A percentile compares a stretch with the other conserved stretches of the same genome.
Conservation (phyloP, 768 basidiomycete species). For the Sistotremastrum suecicum region DNA sequence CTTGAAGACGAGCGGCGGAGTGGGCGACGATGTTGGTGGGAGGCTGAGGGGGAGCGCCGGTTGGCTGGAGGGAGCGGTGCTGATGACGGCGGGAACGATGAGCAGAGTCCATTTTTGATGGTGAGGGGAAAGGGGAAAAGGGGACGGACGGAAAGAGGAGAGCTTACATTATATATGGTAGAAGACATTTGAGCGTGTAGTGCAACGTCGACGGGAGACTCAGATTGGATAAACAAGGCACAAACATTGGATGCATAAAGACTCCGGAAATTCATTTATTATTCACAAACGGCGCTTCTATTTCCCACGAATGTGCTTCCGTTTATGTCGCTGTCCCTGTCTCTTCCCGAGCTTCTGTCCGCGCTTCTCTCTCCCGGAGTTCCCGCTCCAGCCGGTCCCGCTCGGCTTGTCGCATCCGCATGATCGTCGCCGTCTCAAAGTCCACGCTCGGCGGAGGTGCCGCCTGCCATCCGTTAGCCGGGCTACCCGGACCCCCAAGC, state of each 20-base stretch:
- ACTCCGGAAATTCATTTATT: too few species aligned
- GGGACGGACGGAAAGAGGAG: background rate
- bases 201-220: too few species aligned
- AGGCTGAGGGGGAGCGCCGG: constrained; percentile 22
- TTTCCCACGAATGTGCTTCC: too few species aligned
- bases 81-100: constrained; percentile 7
- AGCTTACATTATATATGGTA: constrained; percentile 16
- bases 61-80: constrained; percentile 29
- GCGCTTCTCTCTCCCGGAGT: constrained; percentile 26
- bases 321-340: too few species aligned
- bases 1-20: constrained; percentile 40
- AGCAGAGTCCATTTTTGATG: background rate
- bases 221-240: too few species aligned
- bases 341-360: background rate
- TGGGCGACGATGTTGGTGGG: constrained; percentile 10
- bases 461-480: constrained; percentile 4
- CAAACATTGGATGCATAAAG: too few species aligned
- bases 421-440: constrained; percentile 66
- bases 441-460: constrained; percentile 21
- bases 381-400: constrained; percentile 49
- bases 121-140: background rate
- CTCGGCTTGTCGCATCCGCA: constrained; percentile 74
- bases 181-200: constrained; percentile 10
- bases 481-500: background rate
- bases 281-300: too few species aligned